These are phyloP conservation scores for Kwoniella bestiolae DNA, from an alignment of 768 basidiomycete species.

Conservation along the genomic window DNA sequence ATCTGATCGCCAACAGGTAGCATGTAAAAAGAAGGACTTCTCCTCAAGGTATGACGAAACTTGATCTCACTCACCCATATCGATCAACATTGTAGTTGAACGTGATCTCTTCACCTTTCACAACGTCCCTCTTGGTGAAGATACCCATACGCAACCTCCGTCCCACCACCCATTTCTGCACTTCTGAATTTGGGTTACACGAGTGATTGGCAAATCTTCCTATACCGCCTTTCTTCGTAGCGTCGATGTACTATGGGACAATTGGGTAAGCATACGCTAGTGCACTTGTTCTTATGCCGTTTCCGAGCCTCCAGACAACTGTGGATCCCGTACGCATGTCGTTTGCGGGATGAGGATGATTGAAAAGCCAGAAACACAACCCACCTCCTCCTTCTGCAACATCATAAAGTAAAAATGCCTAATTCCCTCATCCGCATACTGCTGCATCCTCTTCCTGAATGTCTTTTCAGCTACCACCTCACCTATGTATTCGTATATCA, in stretches of 20 bases:
- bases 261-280: background rate
- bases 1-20: too few relatives aligned
- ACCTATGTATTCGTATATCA: constrained; percentile 97
- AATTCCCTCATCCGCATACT: constrained; percentile 90
- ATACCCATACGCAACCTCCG: constrained; percentile 93
- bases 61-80: constrained; percentile 93
- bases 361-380: constrained; percentile 36
- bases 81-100: constrained; percentile 99
- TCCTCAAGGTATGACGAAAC: too few relatives aligned
- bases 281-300: too few relatives aligned
- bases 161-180: constrained; percentile 96
- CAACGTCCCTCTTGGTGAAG: constrained; percentile 77
- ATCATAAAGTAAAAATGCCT: constrained; percentile 99
- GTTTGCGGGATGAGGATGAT: background rate
- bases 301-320: too few relatives aligned
- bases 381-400: constrained; percentile 94
- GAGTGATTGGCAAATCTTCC: constrained; percentile 98
- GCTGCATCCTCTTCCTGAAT: constrained; percentile 91
- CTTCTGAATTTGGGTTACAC: constrained; percentile 95
- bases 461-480: constrained; percentile 86
- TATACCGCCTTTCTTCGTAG: constrained; percentile 93
- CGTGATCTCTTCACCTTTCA: constrained; percentile 84
- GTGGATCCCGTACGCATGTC: too few relatives aligned
- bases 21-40: too few relatives aligned
- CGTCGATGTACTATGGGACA: constrained; percentile 78